Conservation (phyloP, 2,329 filamentous ascomycete species). For the Fusarium algeriense region DNA sequence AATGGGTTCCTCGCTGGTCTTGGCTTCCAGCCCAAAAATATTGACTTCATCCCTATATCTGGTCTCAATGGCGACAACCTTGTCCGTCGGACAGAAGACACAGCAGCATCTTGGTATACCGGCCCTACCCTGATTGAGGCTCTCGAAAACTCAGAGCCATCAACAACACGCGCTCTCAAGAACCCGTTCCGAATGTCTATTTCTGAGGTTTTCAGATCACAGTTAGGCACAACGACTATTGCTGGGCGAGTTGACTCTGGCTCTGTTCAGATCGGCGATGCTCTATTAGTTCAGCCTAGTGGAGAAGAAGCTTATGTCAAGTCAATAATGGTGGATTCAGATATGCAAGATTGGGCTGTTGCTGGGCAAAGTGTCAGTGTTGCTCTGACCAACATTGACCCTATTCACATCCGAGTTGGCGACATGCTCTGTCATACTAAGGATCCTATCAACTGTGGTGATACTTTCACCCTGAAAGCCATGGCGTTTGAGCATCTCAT, state of each 20-base stretch:
- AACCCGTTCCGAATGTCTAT: conserved; percentile 90
- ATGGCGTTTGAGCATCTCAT: conserved; percentile 90
- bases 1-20: conserved; percentile 84
- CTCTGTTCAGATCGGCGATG: conserved; percentile 85
- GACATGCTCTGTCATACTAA: conserved; percentile 85
- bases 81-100: conserved; percentile 66
- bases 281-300: conserved; percentile 82
- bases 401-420: conserved; percentile 82
- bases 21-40: conserved; percentile 83
- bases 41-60: conserved; percentile 90
- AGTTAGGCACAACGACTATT: conserved; percentile 85
- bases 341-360: conserved; percentile 86
- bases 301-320: conserved; percentile 86
- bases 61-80: conserved; percentile 93
- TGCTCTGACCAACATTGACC: conserved; percentile 87
- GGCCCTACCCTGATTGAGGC: conserved; percentile 85
- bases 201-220: conserved; percentile 85
- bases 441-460: conserved; percentile 76
- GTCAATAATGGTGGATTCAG: conserved; percentile 80
- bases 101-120: conserved; percentile 79
- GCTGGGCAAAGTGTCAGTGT: conserved; percentile 90
- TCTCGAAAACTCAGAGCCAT: conserved; percentile 84
- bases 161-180: conserved; percentile 72
- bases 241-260: conserved; percentile 89
- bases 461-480: conserved; percentile 83